These are phyloP conservation scores for Fraxinus velutina DNA, from an alignment of 305 asterid species.

Conservation along the genomic window DNA sequence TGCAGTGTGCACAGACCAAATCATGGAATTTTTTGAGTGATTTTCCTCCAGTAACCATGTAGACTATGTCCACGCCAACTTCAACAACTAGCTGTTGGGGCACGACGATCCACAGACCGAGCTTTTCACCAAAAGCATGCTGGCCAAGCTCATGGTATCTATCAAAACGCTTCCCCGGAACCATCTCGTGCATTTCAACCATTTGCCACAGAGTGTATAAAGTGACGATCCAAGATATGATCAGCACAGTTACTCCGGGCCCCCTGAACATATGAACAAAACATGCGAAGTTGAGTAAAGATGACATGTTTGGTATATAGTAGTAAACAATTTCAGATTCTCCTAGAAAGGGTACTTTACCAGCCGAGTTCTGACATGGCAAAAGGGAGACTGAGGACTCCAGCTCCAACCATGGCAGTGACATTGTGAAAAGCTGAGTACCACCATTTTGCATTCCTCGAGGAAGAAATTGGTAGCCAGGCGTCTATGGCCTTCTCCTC, in stretches of 20 bases:
- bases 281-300: neutral
- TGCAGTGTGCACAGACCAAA: constrained; percentile 37
- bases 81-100: constrained; percentile 80
- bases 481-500: constrained; percentile 65
- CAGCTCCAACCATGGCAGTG: constrained; percentile 35
- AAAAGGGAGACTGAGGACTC: constrained; percentile 62
- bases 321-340: neutral
- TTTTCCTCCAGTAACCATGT: constrained; percentile 87
- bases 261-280: constrained; percentile 43
- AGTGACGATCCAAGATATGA: constrained; percentile 74
- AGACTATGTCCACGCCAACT: constrained; percentile 70
- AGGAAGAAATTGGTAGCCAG: constrained; percentile 69
- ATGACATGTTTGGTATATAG: neutral
- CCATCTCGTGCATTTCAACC: constrained; percentile 97
- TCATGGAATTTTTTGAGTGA: constrained; percentile 66
- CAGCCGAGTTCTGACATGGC: constrained; percentile 89
- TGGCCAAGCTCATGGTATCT: constrained; percentile 82
- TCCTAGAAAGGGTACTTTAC: constrained; percentile 28
- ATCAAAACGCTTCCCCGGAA: constrained; percentile 77
- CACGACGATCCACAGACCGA: constrained; percentile 70
- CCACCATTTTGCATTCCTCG: constrained; percentile 86
- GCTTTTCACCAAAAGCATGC: constrained; percentile 73
- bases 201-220: constrained; percentile 89
- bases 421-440: constrained; percentile 90
- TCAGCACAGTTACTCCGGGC: constrained; percentile 67